Evolutionary conservation across 768 basidiomycete genomes (phyloP).

Genomic region (Rhodotorula diobovata): DNA sequence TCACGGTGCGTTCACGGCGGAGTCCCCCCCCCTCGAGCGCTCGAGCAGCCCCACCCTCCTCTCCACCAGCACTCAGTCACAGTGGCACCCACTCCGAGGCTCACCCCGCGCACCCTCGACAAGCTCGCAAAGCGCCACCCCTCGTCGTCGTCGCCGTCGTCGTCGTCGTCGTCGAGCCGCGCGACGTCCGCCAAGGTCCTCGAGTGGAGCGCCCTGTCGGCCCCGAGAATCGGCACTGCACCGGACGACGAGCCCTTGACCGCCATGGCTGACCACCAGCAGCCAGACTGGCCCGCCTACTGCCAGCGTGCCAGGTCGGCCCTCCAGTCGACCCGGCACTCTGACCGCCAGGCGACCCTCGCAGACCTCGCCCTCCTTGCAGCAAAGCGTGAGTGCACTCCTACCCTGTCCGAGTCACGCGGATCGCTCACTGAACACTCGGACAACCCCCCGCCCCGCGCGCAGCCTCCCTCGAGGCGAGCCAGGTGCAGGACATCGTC

Average conservation of each 20-base stretch:
- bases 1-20: too few species aligned
- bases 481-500: conserved; percentile 57
- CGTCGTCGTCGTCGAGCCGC: too few species aligned
- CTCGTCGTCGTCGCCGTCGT: not conserved
- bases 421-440: not conserved
- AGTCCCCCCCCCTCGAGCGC: too few species aligned
- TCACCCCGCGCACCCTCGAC: not conserved
- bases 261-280: not conserved
- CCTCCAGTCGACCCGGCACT: not conserved
- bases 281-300: conserved; percentile 22
- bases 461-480: conserved; percentile 15
- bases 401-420: not conserved
- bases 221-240: not conserved
- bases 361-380: conserved; percentile 5
- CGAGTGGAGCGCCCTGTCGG: not conserved
- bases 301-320: not conserved
- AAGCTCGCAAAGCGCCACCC: not conserved
- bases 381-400: conserved; percentile 9
- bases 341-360: conserved; percentile 1
- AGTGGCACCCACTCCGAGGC: not conserved
- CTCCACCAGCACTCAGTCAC: not conserved
- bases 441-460: too few species aligned
- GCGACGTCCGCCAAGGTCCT: not conserved
- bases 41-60: too few species aligned
- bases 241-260: not conserved